Base-by-base conservation (phyloP, 139 green algal species). In the Nannochloris sp. region DNA sequence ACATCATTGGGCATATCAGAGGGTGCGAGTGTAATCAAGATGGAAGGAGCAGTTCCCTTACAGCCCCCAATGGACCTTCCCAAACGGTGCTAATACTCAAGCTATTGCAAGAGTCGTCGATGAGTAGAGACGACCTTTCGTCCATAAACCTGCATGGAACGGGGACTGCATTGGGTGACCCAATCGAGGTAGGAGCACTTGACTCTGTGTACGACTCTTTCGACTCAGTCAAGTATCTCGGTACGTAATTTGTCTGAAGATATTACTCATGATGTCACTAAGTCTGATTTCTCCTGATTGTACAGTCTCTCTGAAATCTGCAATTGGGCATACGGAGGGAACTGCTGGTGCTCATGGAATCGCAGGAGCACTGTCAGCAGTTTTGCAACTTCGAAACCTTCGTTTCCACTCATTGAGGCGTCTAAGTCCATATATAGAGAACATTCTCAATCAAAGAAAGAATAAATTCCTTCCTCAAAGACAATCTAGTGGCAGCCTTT, bases 301-400 rank as follows among this genome's bases (percentile, higher is more conserved):
- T 10, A 12, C 89, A 49, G 30, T 73, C 1, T 79, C 85, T n/a
- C 78, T 68, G 59, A 94, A 94, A 75, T 72, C 81, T 1, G 71
- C 61, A 56, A 68, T 79, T 17, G 87, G 87, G 3, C 87, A 94
- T 63, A 77, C 84, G 1, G 87, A 94, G 63, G 80, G 86, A 20
- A 74, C 68, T 11, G 79, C 87, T 5, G 87, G 87, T 13, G 49
- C 83, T 2, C 68, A 88, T 26, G 85, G 82, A 23, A 58, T 87
- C 2, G 20, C 84, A 5, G 62, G 83, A n/a, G 72, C 71, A 3
- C 17, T 73, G 2, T 6, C 25, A 3, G 56, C 62, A 2, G 14
- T 81, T 12, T 51, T 79, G 14, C 6, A 4, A 23, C n/a, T 28
- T 2, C 29, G 40, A 3, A 53, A 55, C 1, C 76, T 61, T 31